Conservation (phyloP, 306 rosid genomes). For the Corylus heterophylla region DNA sequence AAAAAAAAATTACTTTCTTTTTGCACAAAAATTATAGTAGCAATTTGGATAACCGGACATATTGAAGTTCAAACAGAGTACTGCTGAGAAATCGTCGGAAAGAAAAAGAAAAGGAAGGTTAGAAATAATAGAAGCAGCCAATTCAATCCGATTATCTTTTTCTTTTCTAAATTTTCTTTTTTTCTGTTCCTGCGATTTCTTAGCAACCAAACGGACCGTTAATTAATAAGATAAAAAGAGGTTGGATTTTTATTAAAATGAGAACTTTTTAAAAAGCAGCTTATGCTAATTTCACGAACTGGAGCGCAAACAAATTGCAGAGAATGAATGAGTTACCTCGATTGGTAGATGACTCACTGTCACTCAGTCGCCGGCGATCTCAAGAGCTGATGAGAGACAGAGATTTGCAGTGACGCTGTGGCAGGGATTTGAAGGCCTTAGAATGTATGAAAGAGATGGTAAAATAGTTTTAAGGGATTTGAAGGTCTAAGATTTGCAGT, state of each 20-base stretch:
- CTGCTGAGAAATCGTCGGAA: not conserved
- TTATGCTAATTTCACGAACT: not conserved
- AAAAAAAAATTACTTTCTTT: not conserved
- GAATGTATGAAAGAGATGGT: not conserved
- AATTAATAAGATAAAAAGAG: not conserved
- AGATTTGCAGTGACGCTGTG: not conserved
- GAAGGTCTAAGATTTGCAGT: too few species aligned
- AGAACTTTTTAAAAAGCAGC: not conserved
- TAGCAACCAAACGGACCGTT: not conserved
- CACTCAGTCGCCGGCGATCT: conserved; percentile 34
- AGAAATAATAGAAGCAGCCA: not conserved
- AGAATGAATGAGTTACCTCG: not conserved
- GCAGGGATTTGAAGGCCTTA: conserved; percentile 21
- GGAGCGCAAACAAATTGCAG: not conserved
- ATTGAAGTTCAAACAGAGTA: not conserved
- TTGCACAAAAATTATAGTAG: not conserved
- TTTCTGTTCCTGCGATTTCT: not conserved
- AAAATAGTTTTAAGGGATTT: too few species aligned
- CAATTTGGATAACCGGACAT: not conserved
- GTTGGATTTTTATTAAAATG: not conserved
- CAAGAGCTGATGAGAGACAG: not conserved
- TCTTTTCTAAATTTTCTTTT: not conserved
- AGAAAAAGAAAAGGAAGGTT: not conserved
- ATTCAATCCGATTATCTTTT: not conserved
- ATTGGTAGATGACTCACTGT: conserved; percentile 34